Conservation (phyloP, 2,329 filamentous ascomycete genomes). For the Diatrype stigma region DNA sequence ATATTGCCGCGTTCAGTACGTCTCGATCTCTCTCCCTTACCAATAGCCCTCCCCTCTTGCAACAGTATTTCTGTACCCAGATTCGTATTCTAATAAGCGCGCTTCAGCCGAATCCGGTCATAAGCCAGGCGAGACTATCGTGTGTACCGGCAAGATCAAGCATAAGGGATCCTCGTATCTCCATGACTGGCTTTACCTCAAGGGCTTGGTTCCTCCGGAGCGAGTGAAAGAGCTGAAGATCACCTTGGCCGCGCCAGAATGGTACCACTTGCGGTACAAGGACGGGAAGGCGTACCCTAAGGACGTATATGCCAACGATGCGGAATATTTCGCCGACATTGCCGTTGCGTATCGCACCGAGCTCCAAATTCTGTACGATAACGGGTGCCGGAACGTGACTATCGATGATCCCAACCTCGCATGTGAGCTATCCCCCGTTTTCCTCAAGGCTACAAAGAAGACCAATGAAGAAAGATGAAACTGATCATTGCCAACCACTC, state of each 20-base stretch:
- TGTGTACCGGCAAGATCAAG: conserved; percentile 44
- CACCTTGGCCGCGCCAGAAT: conserved; percentile 50
- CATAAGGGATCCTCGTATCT: conserved; percentile 41
- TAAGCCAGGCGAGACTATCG: conserved; percentile 42
- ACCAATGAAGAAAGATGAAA: neutral
- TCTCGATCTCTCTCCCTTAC: conserved; percentile 5
- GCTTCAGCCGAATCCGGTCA: conserved; percentile 37
- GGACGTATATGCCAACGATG: conserved; percentile 52
- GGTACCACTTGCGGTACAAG: conserved; percentile 54
- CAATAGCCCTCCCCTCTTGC: conserved; percentile 6
- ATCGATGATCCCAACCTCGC: conserved; percentile 65
- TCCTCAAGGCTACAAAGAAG: too few species aligned
- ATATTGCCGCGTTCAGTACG: conserved; percentile 39
- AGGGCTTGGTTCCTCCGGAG: conserved; percentile 49
- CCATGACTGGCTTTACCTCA: conserved; percentile 38
- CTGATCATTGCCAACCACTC: neutral
- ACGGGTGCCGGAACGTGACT: conserved; percentile 60
- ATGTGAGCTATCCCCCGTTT: conserved; percentile 42
- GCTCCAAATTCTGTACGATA: conserved; percentile 57
- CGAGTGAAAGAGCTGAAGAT: conserved; percentile 55
- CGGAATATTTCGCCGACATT: conserved; percentile 62
- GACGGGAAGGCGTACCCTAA: conserved; percentile 53
- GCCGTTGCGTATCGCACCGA: conserved; percentile 57
- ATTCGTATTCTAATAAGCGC: neutral
- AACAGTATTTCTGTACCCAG: neutral